Evolutionary conservation across 257 asterid species (phyloP).

Genomic region (Nicotiana otophora): DNA sequence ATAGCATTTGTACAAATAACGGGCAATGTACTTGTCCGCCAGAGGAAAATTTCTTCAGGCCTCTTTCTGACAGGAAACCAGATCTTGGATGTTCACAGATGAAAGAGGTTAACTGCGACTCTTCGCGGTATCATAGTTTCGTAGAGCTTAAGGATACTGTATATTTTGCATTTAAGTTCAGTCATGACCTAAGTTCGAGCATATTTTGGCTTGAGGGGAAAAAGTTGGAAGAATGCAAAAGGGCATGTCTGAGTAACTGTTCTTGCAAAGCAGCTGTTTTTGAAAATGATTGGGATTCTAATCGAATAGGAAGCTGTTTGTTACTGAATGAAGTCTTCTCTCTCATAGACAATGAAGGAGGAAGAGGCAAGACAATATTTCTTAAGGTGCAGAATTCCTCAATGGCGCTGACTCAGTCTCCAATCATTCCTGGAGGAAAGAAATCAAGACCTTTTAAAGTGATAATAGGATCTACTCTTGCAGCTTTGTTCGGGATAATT

Average conservation of each 20-base stretch:
- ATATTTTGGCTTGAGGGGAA: background rate
- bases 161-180: background rate
- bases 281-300: background rate
- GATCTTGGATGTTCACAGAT: background rate
- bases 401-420: background rate
- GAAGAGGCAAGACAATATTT: too few species aligned
- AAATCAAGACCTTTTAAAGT: background rate
- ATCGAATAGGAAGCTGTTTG: background rate
- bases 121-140: background rate
- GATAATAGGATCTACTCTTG: background rate
- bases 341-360: too few species aligned
- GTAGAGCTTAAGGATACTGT: background rate
- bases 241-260: background rate
- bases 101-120: background rate
- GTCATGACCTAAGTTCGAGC: background rate
- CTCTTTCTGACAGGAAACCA: background rate
- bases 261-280: constrained; percentile 3
- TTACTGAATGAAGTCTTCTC: background rate
- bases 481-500: background rate
- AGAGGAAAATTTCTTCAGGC: background rate
- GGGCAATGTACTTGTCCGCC: background rate
- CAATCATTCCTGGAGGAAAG: background rate
- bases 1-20: background rate
- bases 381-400: background rate
- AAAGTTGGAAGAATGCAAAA: background rate